Conservation (phyloP, 2,329 filamentous ascomycete genomes). For the Colletotrichum lindemuthianum region DNA sequence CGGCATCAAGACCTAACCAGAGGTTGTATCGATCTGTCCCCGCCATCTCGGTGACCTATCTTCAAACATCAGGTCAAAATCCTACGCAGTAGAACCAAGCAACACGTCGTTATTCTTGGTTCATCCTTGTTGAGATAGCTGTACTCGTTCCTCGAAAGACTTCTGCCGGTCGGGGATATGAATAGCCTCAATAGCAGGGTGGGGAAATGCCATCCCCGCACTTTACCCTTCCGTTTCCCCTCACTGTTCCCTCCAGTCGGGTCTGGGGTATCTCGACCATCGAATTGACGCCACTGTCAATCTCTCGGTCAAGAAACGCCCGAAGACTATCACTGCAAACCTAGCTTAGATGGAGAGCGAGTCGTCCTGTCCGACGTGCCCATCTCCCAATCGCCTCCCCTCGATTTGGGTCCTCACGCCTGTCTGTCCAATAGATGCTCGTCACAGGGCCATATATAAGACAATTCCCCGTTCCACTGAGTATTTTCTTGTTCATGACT, state of each 20-base stretch:
- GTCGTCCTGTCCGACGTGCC: too few species aligned
- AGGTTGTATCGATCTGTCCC: too few species aligned
- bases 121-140: not conserved
- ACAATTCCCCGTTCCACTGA: too few species aligned
- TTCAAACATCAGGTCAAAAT: too few species aligned
- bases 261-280: not conserved
- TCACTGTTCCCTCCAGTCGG: constrained; percentile 13
- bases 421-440: too few species aligned
- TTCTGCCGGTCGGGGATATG: constrained; percentile 23
- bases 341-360: not conserved
- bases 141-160: not conserved
- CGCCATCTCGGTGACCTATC: too few species aligned
- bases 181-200: constrained; percentile 35
- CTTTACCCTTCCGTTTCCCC: constrained; percentile 13
- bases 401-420: too few species aligned
- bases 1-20: too few species aligned
- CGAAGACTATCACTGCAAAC: constrained; percentile 6
- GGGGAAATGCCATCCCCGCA: constrained; percentile 30
- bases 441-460: too few species aligned
- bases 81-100: too few species aligned
- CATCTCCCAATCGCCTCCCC: not conserved
- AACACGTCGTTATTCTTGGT: too few species aligned
- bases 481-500: too few species aligned
- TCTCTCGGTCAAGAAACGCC: constrained; percentile 18
- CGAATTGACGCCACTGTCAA: not conserved